Evolutionary conservation across 169 alveolate genomes (phyloP), one percentile per base, ranked within the genome.

Genomic region (Neospora caninum): DNA sequence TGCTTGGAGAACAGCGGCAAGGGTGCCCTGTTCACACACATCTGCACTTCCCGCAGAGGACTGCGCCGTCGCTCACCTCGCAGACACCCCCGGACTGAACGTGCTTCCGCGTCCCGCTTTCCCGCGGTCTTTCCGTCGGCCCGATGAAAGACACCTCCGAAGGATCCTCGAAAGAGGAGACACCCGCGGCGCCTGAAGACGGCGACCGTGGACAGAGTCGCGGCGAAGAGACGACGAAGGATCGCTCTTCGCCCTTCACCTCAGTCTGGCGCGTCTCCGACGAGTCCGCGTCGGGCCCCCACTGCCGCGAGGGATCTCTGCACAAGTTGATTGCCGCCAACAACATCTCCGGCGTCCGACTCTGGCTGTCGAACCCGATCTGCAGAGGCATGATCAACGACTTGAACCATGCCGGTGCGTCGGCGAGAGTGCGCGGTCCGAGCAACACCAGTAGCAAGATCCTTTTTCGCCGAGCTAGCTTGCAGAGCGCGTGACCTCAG

Each of bases 341-440:
- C 67, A 92, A 86, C 87, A 41, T 92, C 10, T 80, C 80, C 58
- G 95, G 95, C 49, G 93, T 92, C 7, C 92, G 95, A 34, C 93
- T 64, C 88, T 92, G 95, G 95, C 92, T 92, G 53, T 39, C 88
- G 70, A 92, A 92, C 34, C 95, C 95, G 10, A 64, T 92, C 82
- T 83, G 93, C 45, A 54, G 95, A 53, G 92, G 83, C 64, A 54
- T 91, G 25, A 69, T 92, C 88, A 92, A 92, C 92, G 95, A 92
- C 88, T 58, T 92, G 82, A 86, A 70, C 29, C 93, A 83, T 45
- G 92, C 95, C 27, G 95, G 95, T 92, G 18, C 31, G 95, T 70
- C 34, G 87, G 92, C 58, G 13, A 13, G 58, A 7, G 58, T n/a
- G n/a, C n/a, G n/a, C n/a, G n/a, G 41, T 70, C 58, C 58, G 22